phyloP scores from a whole-genome alignment of 2,329 filamentous ascomycete genomes.

The Incumbomyces lentus region DNA sequence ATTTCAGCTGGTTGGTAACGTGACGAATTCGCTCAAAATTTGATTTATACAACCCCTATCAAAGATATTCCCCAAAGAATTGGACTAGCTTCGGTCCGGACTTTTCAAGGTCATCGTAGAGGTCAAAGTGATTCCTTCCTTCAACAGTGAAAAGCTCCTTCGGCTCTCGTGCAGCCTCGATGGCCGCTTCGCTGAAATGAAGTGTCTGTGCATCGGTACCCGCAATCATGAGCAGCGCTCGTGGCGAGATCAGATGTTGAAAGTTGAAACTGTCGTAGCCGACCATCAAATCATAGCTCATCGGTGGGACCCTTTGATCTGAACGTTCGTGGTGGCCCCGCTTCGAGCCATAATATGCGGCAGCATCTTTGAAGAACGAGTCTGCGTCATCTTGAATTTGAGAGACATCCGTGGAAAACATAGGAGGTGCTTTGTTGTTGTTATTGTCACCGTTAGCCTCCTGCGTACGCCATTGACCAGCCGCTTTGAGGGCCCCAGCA shows the following conservation, averaged over 20 bases:
- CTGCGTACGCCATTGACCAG: slow-evolving; percentile 9
- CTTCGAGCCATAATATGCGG: slow-evolving; percentile 18
- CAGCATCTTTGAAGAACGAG: slow-evolving; percentile 13
- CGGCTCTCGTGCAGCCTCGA: slow-evolving; percentile 21
- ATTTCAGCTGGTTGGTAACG: too few species aligned
- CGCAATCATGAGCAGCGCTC: slow-evolving; percentile 23
- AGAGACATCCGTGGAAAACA: slow-evolving; percentile 2
- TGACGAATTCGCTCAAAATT: too few species aligned
- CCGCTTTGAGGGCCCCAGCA: slow-evolving; percentile 5
- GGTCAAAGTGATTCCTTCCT: slow-evolving; percentile 19
- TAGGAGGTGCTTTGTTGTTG: slow-evolving; percentile 1
- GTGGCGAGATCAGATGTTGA: slow-evolving; percentile 19
- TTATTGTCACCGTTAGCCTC: slow-evolving; percentile 7
- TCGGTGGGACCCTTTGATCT: slow-evolving; percentile 9
- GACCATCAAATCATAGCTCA: slow-evolving; percentile 18
- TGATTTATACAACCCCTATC: too few species aligned
- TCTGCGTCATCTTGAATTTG: slow-evolving; percentile 5
- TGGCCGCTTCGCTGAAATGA: slow-evolving; percentile 19
- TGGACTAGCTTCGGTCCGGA: slow-evolving; percentile 8
- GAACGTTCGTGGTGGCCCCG: slow-evolving; percentile 15
- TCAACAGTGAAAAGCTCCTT: slow-evolving; percentile 22
- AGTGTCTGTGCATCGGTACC: slow-evolving; percentile 19
- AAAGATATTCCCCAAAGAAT: slow-evolving; percentile 8
- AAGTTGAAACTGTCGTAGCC: slow-evolving; percentile 18
- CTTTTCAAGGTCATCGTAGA: slow-evolving; percentile 21